Evolutionary conservation across 2,329 filamentous ascomycete species (phyloP), one percentile per base, ranked within the genome.

Genomic region (Claviceps purpurea): DNA sequence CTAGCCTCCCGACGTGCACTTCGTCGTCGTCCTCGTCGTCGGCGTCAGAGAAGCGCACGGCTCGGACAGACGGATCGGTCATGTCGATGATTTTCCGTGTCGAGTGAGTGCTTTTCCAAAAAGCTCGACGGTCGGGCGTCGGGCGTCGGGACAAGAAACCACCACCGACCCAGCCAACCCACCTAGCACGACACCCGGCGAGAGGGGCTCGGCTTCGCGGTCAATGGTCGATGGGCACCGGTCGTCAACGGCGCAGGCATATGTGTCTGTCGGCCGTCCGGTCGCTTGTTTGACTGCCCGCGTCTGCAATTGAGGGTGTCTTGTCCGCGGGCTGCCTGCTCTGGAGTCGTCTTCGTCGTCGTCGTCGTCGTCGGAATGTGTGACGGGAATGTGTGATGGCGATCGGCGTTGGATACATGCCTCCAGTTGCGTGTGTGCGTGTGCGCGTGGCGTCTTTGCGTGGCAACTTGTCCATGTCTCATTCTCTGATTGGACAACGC

Each of bases 31-130:
- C 56, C 37, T 71, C 65, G 24, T 74, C 73, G 52, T 73, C 76
- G 61, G 66, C 64, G 54, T 73, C 70, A 46, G 74, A 75, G 60
- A 82, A 82, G 57, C 78, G 75, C 56, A 82, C 76, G 56, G 72
- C 70, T 59, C 77, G 73, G 49, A 77, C 75, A 11, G 77, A 77
- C 39, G 72, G 64, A 56, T 81, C 77, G 59, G 70, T 64, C 61
- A 69, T 68, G 50, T 51, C 59, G 47, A 30, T 30, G 8, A 30
- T 49, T 8, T 46, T 30, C 50, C 38, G 30, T 34, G 20, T 49
- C 13, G 44, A 34, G 22, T 40, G 47, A 42, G 22, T 48, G 39
- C 38, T 22, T n/a, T 30, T 39, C 26, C 37, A 49, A 46, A 30
- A 46, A 4, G 43, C 16, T 46, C 6, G 24, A 11, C 24, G 14